Base-by-base conservation (phyloP, 1,284 basidiomycete genomes). In the Leucoagaricus sp. region DNA sequence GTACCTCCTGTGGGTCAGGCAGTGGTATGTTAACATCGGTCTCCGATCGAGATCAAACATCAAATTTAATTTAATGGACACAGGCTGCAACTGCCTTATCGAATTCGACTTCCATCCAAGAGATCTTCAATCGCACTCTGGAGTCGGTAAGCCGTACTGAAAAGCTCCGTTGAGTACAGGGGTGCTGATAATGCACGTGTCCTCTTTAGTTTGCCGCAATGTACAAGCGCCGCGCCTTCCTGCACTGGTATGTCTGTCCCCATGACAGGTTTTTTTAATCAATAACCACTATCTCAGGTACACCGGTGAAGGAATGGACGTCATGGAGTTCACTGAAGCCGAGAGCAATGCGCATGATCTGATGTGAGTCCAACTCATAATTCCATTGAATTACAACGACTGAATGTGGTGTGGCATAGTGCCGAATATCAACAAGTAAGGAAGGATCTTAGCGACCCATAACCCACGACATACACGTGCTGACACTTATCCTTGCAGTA, bases 251-350 rank as follows among this genome's bases (percentile, higher is more conserved):
- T 60, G 64, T 57, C 12, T 38, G 56, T n/a, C n/a, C 31, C 12
- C 9, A 12, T n/a, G 49, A 23, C 3, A 17, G n/a, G 25, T 17
- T 38, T 7, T 26, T 46, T 21, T 6, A 21, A 0, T 36, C 25
- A 40, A 33, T 13, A 26, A 0, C 1, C 17, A 1, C 15, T 23
- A n/a, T 47, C 4, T 34, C 21, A 77, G 75, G 77, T 95, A 94
- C 73, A 91, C 88, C 17, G 89, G 86, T 23, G 93, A 95, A 71
- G 94, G 94, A 53, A 94, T 94, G 94, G 92, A 94, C 69, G 72
- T 85, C 49, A 89, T 95, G 90, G 94, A 96, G 73, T 96, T 97
- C 73, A 86, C 91, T 1, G 94, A 96, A 70, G 91, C 92, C 0
- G 91, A 93, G 74, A 91, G 87, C 67, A 93, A 94, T 68, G 75